A percentile compares a stretch with the other conserved stretches of the same genome.
phyloP scores from a whole-genome alignment of 169 alveolate genomes.

The Cryptosporidium sp. region DNA sequence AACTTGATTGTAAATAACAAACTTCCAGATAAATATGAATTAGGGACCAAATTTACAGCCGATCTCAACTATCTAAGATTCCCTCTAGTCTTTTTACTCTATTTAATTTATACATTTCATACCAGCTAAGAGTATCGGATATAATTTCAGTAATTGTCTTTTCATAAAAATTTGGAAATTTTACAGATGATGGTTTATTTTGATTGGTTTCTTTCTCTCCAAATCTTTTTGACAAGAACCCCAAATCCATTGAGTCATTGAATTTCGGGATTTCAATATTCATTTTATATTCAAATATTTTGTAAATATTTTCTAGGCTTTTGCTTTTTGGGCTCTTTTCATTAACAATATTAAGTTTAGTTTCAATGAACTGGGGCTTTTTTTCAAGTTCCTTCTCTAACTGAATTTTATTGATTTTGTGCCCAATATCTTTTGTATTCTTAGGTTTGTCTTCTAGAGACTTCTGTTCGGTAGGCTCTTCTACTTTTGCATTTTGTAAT shows the following conservation, averaged over 20 bases:
- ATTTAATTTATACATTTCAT: constrained; percentile 16
- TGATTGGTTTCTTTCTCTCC: neutral
- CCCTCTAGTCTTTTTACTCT: neutral
- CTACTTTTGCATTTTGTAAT: neutral
- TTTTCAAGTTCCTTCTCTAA: neutral
- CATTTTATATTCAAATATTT: neutral
- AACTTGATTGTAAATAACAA: neutral
- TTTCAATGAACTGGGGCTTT: neutral
- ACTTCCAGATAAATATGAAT: neutral
- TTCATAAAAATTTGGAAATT: neutral
- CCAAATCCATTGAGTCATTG: constrained; percentile 29
- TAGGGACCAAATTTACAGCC: too few species aligned
- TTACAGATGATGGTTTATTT: neutral
- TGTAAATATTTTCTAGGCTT: constrained; percentile 9
- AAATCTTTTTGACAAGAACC: constrained; percentile 44
- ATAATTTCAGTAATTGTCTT: constrained; percentile 32
- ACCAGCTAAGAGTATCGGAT: constrained; percentile 47
- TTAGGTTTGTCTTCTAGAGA: neutral
- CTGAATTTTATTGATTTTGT: neutral
- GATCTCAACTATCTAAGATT: neutral
- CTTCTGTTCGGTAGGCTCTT: neutral
- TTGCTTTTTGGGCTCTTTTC: neutral
- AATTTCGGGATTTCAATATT: neutral
- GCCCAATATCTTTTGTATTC: neutral
- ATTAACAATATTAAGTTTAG: neutral